These are phyloP conservation scores for Penstemon eatonii DNA, from an alignment of 257 asterid genomes.

Conservation along the genomic window DNA sequence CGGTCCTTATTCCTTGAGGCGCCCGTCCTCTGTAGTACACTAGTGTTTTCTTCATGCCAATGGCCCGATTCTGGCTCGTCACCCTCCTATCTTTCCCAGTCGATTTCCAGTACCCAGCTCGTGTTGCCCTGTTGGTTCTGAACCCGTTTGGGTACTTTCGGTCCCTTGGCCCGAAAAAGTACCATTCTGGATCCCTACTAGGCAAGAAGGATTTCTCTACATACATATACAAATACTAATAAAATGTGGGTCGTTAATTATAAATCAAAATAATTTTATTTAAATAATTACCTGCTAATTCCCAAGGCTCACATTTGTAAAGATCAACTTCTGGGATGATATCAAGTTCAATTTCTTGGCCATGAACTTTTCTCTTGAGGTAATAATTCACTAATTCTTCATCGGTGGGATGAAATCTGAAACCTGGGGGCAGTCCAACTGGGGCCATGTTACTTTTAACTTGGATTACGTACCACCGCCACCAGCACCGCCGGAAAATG, in stretches of 20 bases:
- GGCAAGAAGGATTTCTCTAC: slow-evolving; percentile 93
- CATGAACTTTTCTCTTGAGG: slow-evolving; percentile 83
- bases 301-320: slow-evolving; percentile 99
- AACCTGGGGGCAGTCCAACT: slow-evolving; percentile 94
- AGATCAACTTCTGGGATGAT: slow-evolving; percentile 96
- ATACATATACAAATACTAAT: no score
- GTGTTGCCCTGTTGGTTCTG: slow-evolving; percentile 85
- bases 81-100: slow-evolving; percentile 92
- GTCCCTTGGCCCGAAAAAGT: slow-evolving; percentile 95
- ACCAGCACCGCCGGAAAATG: no score
- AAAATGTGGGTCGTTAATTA: no score
- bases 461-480: no score
- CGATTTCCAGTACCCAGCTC: slow-evolving; percentile 96
- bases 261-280: no score
- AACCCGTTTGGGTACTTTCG: slow-evolving; percentile 93
- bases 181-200: slow-evolving; percentile 97
- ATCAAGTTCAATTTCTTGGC: slow-evolving; percentile 83
- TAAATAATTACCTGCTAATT: slow-evolving; percentile 62
- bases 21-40: slow-evolving; percentile 90
- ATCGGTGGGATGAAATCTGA: slow-evolving; percentile 93
- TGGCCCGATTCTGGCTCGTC: slow-evolving; percentile 61
- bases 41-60: slow-evolving; percentile 94
- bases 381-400: slow-evolving; percentile 94
- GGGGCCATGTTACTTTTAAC: slow-evolving; percentile 59
- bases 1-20: slow-evolving; percentile 91